Conservation (phyloP, 352 stramenopile species). For the Phytopythium boreale region DNA sequence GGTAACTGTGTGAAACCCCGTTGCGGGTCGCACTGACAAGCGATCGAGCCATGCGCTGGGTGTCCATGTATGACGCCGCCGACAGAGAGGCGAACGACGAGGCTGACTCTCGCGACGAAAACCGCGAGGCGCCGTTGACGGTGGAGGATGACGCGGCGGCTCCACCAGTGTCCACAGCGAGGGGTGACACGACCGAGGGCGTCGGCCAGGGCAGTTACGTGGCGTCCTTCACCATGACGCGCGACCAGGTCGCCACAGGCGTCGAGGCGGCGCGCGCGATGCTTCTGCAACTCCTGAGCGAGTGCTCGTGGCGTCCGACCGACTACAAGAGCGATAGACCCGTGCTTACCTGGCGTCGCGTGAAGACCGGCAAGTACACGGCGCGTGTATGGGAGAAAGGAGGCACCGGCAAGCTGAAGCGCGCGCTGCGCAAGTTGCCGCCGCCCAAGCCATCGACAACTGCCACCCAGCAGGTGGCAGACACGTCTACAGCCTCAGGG, state of each 20-base stretch:
- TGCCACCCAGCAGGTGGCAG: not conserved
- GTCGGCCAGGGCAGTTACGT: constrained; percentile 42
- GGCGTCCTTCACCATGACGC: constrained; percentile 43
- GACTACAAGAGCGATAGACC: not conserved
- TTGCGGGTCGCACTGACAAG: no score
- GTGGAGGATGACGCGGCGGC: constrained; percentile 5
- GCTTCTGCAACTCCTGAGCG: constrained; percentile 27
- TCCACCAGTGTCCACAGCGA: not conserved
- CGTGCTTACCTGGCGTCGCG: constrained; percentile 17
- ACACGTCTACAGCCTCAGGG: not conserved
- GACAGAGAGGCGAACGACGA: not conserved
- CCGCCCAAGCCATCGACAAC: not conserved
- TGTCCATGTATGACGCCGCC: not conserved
- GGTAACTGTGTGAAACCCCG: not conserved
- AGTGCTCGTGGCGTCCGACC: constrained; percentile 19
- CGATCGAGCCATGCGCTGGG: not conserved
- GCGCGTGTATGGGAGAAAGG: constrained; percentile 54
- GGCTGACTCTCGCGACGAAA: constrained; percentile 13
- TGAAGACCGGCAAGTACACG: constrained; percentile 34
- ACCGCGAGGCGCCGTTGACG: not conserved
- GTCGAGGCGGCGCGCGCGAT: constrained; percentile 21
- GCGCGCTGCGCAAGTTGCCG: not conserved
- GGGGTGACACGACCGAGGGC: not conserved
- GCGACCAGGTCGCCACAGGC: constrained; percentile 33
- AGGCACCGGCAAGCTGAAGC: constrained; percentile 10